Evolutionary conservation across 345 rosid genomes (phyloP), one percentile per base, ranked within the genome.

Genomic region (Alliaria petiolata): DNA sequence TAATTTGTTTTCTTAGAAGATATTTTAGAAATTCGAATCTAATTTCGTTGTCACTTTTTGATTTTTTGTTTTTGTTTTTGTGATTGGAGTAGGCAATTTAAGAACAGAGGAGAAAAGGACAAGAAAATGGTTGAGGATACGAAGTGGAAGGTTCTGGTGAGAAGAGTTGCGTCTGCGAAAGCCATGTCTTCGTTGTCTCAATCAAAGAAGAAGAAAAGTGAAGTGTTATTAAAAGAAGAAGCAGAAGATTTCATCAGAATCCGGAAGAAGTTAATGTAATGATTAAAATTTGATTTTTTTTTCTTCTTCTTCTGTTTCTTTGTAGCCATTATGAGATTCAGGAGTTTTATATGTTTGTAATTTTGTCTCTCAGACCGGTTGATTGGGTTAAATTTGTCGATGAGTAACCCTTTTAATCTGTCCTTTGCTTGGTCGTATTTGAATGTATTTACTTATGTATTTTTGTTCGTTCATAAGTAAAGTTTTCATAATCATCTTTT

Each of bases 131-230:
- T 49, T 10, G 75, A 63, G 49, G 91, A 84, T 31, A 71, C 72
- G 5, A 79, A 82, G 67, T 93, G 98, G 98, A 85, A 75, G 79
- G 72, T 87, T 40, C 77, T 93, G 13, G 97, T 81, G 62, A 89
- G 83, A 79, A 93, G 84, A 76, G 97, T 93, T 39, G 81, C 77
- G 49, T 86, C 96, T 17, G 98, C 97, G 4, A 87, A 80, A 74
- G 86, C 87, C 4, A 80, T 89, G 43, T 83, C 86, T 74, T 78
- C 89, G n/a, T 72, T 89, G 65, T 72, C 91, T 31, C 75, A 81
- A 57, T 74, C 83, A 46, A 90, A 90, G 78, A 80, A 84, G 76
- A 61, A 67, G 0, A 67, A 61, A 61, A 53, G 43, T 35, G 64
- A 60, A 8, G 69, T 67, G 61, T 59, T 74, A 12, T 34, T 40